Evolutionary conservation across 305 asterid species (phyloP), one percentile per base, ranked within the genome.

Genomic region (Euphrasia arctica): DNA sequence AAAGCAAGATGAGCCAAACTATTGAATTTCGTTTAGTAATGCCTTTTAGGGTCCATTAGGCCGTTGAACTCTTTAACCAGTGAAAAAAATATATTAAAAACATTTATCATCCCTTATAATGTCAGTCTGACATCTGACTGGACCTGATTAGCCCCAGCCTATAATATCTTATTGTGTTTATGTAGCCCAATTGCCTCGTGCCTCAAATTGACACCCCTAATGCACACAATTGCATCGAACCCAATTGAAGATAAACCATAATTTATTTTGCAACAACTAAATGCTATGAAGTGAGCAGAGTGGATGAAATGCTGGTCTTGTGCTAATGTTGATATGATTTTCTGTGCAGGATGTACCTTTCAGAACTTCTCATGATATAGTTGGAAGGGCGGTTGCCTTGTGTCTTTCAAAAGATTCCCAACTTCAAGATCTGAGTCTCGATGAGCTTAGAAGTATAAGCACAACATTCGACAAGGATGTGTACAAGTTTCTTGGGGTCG

Each of bases 301-400:
- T 39, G 43, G 11, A 39, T 39, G 10, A 39, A 51, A 13, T 51
- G 7, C 54, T 27, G 52, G 41, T 28, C 47, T 63, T n/a, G 34
- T 64, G 58, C 55, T 64, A 50, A 59, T 28, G 60, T 18, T 58
- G 48, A 47, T 28, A 25, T 29, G 10, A 14, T 67, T 22, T 63
- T 61, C 34, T 60, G 48, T 68, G 56, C 89, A 92, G 98, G 97
- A 93, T 60, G 65, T 89, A 66, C 90, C 98, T 67, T 92, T 92
- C 77, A 78, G 98, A 75, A 92, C 97, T 39, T 85, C 96, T 64
- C 98, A 92, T 64, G 97, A 92, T 75, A 80, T 89, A 39, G 97
- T 82, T 0, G 98, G 97, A 69, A 81, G 86, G 72, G 77, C 91
- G 0, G 97, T 89, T 41, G 98, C 90, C n/a, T 68, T 84, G 34